Conservation (phyloP, 139 green algal genomes). For the Coccomyxa sp. region DNA sequence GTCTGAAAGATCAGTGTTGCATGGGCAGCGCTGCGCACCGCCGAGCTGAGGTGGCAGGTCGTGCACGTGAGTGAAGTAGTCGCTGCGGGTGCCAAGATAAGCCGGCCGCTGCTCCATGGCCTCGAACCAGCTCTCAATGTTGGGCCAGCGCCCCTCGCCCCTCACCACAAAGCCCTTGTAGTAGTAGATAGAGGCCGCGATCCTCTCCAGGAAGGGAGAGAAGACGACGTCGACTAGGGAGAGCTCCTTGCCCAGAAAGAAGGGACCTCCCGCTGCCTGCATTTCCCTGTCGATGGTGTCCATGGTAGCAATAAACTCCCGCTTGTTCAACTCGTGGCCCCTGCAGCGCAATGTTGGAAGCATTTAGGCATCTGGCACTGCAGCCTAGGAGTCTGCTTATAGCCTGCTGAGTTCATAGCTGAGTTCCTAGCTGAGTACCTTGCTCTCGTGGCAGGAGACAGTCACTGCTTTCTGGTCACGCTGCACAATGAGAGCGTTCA, state of each 20-base stretch:
- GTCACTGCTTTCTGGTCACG: too few species aligned
- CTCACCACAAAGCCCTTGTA: slow-evolving; percentile 86
- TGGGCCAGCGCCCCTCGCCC: slow-evolving; percentile 23
- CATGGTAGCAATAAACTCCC: slow-evolving; percentile 56
- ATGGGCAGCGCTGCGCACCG: slow-evolving; percentile 11
- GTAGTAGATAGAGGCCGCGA: slow-evolving; percentile 73
- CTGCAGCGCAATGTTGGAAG: slow-evolving; percentile 18
- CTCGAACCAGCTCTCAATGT: slow-evolving; percentile 68
- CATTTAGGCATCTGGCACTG: slow-evolving; percentile 3
- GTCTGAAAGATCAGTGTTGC: background rate
- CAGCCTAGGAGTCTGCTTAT: background rate
- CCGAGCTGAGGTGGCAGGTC: slow-evolving; percentile 95
- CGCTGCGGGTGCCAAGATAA: slow-evolving; percentile 77
- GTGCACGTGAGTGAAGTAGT: slow-evolving; percentile 91
- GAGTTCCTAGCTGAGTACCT: too few species aligned
- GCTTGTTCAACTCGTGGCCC: slow-evolving; percentile 29
- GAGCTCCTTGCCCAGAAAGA: slow-evolving; percentile 82
- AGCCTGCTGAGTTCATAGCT: too few species aligned
- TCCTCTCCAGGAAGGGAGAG: slow-evolving; percentile 91
- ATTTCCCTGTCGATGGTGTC: slow-evolving; percentile 58
- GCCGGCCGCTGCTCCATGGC: slow-evolving; percentile 85
- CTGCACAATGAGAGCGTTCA: too few species aligned
- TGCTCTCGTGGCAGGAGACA: too few species aligned
- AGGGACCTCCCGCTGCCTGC: slow-evolving; percentile 53
- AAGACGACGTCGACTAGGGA: slow-evolving; percentile 80